Conservation (phyloP, 768 basidiomycete genomes). For the Kwoniella sp. region DNA sequence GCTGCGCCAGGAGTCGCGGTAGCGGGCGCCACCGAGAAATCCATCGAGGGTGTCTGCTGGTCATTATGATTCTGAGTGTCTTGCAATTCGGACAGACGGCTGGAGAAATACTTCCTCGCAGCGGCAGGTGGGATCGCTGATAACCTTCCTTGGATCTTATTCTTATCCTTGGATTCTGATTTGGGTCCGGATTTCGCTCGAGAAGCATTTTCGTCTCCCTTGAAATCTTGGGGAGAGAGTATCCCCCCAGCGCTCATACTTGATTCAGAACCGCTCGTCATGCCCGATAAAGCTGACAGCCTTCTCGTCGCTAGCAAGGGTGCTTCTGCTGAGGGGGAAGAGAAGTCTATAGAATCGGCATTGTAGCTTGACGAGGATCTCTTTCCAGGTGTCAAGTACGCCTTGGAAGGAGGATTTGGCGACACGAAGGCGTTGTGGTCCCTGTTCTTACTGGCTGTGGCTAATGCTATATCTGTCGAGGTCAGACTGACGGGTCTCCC, state of each 20-base stretch:
- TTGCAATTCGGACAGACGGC: neutral
- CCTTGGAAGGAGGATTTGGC: neutral
- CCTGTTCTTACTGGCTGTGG: neutral
- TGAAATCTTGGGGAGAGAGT: neutral
- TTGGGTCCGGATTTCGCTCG: neutral
- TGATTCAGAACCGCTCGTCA: neutral
- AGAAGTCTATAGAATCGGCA: neutral
- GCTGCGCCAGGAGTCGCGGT: neutral
- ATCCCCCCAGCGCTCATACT: neutral
- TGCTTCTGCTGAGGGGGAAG: no score
- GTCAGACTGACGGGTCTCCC: conserved; percentile 5
- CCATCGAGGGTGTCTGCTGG: neutral
- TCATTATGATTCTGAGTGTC: neutral
- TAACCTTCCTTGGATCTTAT: neutral
- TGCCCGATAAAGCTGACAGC: neutral
- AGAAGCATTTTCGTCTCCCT: neutral
- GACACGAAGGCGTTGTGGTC: neutral
- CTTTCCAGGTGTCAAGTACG: neutral
- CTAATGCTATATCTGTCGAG: neutral
- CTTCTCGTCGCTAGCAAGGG: neutral
- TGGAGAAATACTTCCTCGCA: neutral
- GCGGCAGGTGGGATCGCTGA: neutral
- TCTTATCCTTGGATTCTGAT: no score
- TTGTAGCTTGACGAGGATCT: neutral
- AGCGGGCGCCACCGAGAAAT: neutral